phyloP scores from a whole-genome alignment of 139 green algal genomes.

The Asterochloris sp. region DNA sequence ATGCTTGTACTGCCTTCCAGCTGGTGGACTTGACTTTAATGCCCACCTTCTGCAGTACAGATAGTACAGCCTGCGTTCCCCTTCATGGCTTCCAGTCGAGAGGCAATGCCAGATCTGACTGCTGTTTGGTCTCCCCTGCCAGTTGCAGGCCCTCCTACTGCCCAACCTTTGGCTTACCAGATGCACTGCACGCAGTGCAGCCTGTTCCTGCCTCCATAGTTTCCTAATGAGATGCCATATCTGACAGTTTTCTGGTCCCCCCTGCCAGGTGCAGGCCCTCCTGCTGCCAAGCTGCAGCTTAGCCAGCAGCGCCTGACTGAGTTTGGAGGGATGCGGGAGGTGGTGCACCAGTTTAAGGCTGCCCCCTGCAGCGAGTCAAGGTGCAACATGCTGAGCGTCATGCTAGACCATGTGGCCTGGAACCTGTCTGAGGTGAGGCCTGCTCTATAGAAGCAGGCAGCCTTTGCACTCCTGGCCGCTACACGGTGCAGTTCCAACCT shows the following conservation, averaged over 20 bases:
- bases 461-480: not conserved
- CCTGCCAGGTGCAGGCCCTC: not conserved
- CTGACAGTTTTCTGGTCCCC: not conserved
- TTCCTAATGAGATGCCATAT: not conserved
- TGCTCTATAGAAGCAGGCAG: not conserved
- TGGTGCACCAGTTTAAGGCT: slow-evolving; percentile 30
- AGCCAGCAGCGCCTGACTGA: slow-evolving; percentile 20
- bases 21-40: too few relatives aligned
- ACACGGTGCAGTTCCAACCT: not conserved
- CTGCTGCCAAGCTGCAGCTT: slow-evolving; percentile 22
- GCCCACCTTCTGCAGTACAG: too few relatives aligned
- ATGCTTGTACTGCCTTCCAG: too few relatives aligned
- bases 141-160: not conserved
- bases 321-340: slow-evolving; percentile 38
- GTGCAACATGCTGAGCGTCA: slow-evolving; percentile 14
- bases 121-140: not conserved
- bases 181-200: too few relatives aligned
- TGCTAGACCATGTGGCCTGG: not conserved
- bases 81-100: too few relatives aligned
- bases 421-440: not conserved
- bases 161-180: not conserved
- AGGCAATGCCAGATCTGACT: not conserved
- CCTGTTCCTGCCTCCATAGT: too few relatives aligned
- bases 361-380: slow-evolving; percentile 20
- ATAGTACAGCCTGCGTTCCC: too few relatives aligned